A percentile compares a stretch with the other conserved stretches of the same genome.
Evolutionary conservation across 495 filamentous ascomycete genomes (phyloP).

Genomic region (Podospora didyma): DNA sequence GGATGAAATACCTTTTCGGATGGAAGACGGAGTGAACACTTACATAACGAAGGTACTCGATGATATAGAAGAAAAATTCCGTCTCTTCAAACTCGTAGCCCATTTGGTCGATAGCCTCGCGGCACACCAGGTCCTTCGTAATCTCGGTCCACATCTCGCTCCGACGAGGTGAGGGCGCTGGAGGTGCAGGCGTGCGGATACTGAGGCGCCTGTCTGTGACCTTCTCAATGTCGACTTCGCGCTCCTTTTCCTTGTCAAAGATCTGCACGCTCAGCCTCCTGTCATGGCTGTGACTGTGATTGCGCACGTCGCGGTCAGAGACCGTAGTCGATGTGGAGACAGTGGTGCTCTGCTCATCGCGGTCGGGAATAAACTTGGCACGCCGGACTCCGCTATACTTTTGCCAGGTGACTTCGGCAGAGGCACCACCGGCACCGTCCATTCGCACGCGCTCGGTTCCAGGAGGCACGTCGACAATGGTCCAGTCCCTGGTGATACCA

Average conservation of each 20-base stretch:
- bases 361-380: conserved; percentile 59
- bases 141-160: conserved; percentile 94
- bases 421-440: conserved; percentile 66
- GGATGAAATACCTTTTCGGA: conserved; percentile 1
- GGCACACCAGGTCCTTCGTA: conserved; percentile 84
- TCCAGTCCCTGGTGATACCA: conserved; percentile 67
- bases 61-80: conserved; percentile 83
- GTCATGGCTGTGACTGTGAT: conserved; percentile 30
- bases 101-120: conserved; percentile 78
- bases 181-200: conserved; percentile 24
- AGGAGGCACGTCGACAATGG: conserved; percentile 75
- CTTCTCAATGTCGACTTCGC: conserved; percentile 43
- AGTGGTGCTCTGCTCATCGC: conserved; percentile 27
- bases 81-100: conserved; percentile 94
- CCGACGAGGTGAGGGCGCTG: conserved; percentile 37
- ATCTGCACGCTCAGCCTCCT: conserved; percentile 41
- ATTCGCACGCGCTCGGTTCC: conserved; percentile 71
- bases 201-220: conserved; percentile 41
- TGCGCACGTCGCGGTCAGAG: conserved; percentile 23
- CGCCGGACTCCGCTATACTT: conserved; percentile 72
- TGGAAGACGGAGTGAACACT: conserved; percentile 31
- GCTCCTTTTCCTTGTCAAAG: conserved; percentile 37
- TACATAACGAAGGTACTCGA: conserved; percentile 85
- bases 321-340: conserved; percentile 27
- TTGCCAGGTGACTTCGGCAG: conserved; percentile 68